A percentile compares a stretch with the other conserved stretches of the same genome.
Evolutionary conservation across 768 basidiomycete genomes (phyloP).

Genomic region (Rubroboletus satanas): DNA sequence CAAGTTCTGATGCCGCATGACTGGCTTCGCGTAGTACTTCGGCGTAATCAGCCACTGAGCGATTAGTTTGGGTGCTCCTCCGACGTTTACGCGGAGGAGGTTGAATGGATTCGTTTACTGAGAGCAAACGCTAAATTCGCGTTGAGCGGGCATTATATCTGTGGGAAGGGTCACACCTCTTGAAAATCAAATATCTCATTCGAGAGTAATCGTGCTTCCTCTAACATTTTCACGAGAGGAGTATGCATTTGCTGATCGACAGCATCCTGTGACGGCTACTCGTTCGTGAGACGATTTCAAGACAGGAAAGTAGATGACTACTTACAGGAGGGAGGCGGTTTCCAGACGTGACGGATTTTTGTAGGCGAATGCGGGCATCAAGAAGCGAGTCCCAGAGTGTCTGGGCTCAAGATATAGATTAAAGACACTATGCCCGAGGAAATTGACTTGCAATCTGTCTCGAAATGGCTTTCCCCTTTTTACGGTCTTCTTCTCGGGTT

Average conservation of each 20-base stretch:
- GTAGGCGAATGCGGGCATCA: constrained; percentile 87
- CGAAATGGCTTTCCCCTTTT: constrained; percentile 81
- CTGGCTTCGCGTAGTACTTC: constrained; percentile 42
- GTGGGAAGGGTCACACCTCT: constrained; percentile 43
- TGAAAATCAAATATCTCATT: constrained; percentile 68
- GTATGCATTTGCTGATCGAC: constrained; percentile 38
- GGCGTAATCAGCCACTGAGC: constrained; percentile 5
- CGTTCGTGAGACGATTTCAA: constrained; percentile 11
- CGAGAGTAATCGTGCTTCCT: constrained; percentile 57
- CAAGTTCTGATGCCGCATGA: constrained; percentile 41
- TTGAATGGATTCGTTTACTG: constrained; percentile 43
- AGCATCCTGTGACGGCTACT: constrained; percentile 32
- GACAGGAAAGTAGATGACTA: constrained; percentile 7
- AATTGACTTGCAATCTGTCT: constrained; percentile 69
- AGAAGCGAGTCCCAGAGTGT: constrained; percentile 81
- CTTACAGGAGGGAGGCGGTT: constrained; percentile 66
- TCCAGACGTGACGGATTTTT: constrained; percentile 67
- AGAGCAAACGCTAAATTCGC: constrained; percentile 41
- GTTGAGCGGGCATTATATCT: constrained; percentile 12
- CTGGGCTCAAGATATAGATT: constrained; percentile 37
- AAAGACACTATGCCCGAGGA: neutral
- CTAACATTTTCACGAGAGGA: constrained; percentile 50
- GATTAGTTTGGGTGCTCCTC: constrained; percentile 33
- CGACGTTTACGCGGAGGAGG: constrained; percentile 58
- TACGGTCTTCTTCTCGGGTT: constrained; percentile 63